Evolutionary conservation across 1,284 basidiomycete species (phyloP), one percentile per base, ranked within the genome.

Genomic region (Papiliotrema nemorosa): DNA sequence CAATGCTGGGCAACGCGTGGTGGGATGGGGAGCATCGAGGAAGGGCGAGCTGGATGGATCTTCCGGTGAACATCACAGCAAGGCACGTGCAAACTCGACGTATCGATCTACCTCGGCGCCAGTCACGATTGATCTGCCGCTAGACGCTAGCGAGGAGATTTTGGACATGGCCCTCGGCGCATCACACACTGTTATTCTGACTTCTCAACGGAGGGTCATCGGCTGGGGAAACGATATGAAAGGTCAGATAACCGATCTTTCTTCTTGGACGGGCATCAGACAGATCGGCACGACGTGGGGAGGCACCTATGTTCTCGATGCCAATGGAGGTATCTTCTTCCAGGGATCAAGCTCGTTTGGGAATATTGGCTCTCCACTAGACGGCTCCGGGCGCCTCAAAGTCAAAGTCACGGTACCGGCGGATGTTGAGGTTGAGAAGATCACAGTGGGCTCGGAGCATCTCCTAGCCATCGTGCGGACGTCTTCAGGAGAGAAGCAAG

Each of bases 11-110:
- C 58, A 71, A 38, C 53, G 78, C 29, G 57, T 87, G 12, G 73
- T 84, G 1, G 90, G 90, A 2, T 94, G 90, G 90, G 91, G 90
- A 4, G 78, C 84, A 3, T 80, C 82, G 22, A 77, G 91, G 36
- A 88, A 90, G 62, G 88, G 88, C 2, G 89, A 75, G 52, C 62
- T 72, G 29, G 62, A 63, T 42, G 31, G 50, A 9, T 16, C 31
- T 33, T 29, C 48, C 16, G 24, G 12, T 18, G 21, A 27, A 26
- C 27, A 42, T n/a, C n/a, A 10, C n/a, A 34, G 25, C 37, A 49
- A 50, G 43, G 47, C n/a, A 49, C 58, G 41, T 49, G 51, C 34
- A 63, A 69, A 56, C 59, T 60, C 12, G 44, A 53, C 59, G 1
- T 25, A 46, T 60, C 12, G 44, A 53, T 58, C 1, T 25, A 46